Evolutionary conservation across 441 rosid genomes (phyloP).

Genomic region (Bocquillonia castaneifolia): DNA sequence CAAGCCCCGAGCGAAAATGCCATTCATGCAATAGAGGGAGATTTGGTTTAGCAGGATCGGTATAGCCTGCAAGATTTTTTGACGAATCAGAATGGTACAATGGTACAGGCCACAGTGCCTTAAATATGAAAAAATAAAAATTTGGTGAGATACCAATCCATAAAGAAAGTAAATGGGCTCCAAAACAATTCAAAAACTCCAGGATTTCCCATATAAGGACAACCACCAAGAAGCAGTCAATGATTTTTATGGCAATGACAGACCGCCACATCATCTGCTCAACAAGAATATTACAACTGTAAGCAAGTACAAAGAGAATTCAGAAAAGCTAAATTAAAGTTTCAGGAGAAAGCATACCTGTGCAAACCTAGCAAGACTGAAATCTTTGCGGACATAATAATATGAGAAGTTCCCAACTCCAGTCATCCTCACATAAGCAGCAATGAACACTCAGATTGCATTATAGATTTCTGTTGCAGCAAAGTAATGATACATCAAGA

Average conservation of each 20-base stretch:
- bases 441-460: slow-evolving; percentile 90
- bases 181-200: slow-evolving; percentile 87
- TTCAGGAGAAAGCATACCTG: slow-evolving; percentile 46
- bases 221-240: slow-evolving; percentile 83
- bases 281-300: slow-evolving; percentile 23
- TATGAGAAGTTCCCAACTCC: slow-evolving; percentile 99
- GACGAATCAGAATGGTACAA: slow-evolving; percentile 12
- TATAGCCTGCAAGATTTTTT: slow-evolving; percentile 59
- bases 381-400: slow-evolving; percentile 92
- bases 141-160: slow-evolving; percentile 53
- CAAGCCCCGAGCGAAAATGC: slow-evolving; percentile 99
- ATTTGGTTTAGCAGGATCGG: slow-evolving; percentile 90
- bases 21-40: slow-evolving; percentile 79
- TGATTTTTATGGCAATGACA: slow-evolving; percentile 68
- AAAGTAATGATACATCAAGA: slow-evolving; percentile 97
- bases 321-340: slow-evolving; percentile 13
- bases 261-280: slow-evolving; percentile 99
- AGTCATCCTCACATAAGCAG: slow-evolving; percentile 99
- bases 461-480: slow-evolving; percentile 94
- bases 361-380: slow-evolving; percentile 82
- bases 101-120: slow-evolving; percentile 8
- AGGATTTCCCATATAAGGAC: slow-evolving; percentile 93
- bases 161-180: slow-evolving; percentile 76
- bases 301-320: slow-evolving; percentile 23
- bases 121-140: slow-evolving; percentile 13